Evolutionary conservation across 768 basidiomycete species (phyloP).

Genomic region (Gymnopilus dilepis): DNA sequence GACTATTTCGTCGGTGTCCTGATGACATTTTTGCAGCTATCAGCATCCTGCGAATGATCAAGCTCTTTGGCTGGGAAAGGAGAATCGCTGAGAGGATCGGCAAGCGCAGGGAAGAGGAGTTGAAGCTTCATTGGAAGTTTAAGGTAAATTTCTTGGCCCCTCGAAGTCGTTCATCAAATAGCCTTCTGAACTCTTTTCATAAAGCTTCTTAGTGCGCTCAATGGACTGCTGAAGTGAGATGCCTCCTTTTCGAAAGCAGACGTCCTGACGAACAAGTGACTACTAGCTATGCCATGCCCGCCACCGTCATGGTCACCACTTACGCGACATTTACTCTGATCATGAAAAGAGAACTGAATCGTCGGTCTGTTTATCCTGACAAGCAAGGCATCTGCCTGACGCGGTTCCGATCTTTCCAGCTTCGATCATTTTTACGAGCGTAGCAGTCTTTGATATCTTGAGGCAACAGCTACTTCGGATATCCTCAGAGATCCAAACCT

Average conservation of each 20-base stretch:
- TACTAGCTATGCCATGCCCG: background rate
- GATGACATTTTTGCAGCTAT: constrained; percentile 41
- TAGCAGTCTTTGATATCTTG: constrained; percentile 3
- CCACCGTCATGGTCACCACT: background rate
- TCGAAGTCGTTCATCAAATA: too few relatives aligned
- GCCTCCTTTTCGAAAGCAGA: background rate
- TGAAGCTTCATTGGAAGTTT: constrained; percentile 36
- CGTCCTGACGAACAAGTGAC: background rate
- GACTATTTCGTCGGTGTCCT: background rate
- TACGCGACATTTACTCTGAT: background rate
- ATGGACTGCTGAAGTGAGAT: background rate
- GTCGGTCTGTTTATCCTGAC: background rate
- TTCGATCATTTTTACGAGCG: constrained; percentile 11
- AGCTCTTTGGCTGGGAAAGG: constrained; percentile 73
- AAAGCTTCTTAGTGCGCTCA: background rate
- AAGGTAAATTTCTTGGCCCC: constrained; percentile 13
- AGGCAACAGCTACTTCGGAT: background rate
- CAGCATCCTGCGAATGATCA: constrained; percentile 67
- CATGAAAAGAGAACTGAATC: background rate
- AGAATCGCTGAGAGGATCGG: constrained; percentile 56
- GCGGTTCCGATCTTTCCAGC: background rate
- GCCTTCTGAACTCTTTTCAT: background rate
- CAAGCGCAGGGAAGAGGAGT: constrained; percentile 65
- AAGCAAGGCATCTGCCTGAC: background rate
- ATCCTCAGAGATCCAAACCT: background rate